A percentile compares a stretch with the other conserved stretches of the same genome.
Conservation (phyloP, 306 rosid genomes). For the Cicer chorassanicum region DNA sequence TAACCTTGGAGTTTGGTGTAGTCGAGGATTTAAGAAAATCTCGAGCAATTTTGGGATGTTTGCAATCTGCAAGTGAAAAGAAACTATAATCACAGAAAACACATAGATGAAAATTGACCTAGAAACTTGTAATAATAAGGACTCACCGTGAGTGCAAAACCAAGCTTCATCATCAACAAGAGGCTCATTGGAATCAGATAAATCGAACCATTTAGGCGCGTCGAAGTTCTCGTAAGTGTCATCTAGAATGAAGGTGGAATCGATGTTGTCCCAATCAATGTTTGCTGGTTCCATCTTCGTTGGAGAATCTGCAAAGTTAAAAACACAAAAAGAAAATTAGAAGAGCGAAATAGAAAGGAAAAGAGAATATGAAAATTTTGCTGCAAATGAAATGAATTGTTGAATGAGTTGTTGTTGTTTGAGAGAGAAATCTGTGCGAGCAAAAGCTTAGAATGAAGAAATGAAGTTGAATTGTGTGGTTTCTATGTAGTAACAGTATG, state of each 20-base stretch:
- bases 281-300: constrained; percentile 58
- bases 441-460: constrained; percentile 1
- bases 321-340: background rate
- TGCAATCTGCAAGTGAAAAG: constrained; percentile 49
- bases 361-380: background rate
- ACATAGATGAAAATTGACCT: background rate
- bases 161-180: constrained; percentile 48
- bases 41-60: constrained; percentile 51
- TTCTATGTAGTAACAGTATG: background rate
- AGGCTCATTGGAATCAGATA: constrained; percentile 45
- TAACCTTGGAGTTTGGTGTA: constrained; percentile 43
- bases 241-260: constrained; percentile 49
- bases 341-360: background rate
- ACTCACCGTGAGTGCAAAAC: constrained; percentile 58
- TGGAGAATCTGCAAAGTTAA: constrained; percentile 29
- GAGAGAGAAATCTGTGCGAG: background rate
- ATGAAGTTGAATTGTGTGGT: constrained; percentile 6
- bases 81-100: background rate
- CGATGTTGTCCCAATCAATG: constrained; percentile 61
- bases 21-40: constrained; percentile 46
- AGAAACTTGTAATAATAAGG: background rate
- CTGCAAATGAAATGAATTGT: constrained; percentile 8
- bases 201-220: constrained; percentile 64
- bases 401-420: background rate
- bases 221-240: constrained; percentile 52